Base-by-base conservation (phyloP, 1,284 basidiomycete species). In the Hemileccinum hortonii region DNA sequence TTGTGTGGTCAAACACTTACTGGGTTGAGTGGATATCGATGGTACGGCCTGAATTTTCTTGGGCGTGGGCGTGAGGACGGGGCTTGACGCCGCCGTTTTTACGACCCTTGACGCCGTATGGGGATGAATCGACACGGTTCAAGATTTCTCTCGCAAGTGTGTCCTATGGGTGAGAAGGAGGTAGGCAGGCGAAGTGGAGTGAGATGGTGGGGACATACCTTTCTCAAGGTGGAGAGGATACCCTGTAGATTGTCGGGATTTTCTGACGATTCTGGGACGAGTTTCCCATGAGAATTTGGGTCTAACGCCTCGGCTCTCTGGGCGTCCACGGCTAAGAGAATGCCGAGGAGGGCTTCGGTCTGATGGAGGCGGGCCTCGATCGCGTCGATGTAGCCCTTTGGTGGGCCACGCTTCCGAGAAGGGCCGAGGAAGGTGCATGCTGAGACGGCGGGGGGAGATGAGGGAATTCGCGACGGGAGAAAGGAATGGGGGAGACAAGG, bases 321-420 rank as follows among this genome's bases (percentile, higher is more conserved):
- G 60, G 92, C 90, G 45, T 77, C 77, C 37, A 82, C 80, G 45
- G 83, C 76, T 40, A 93, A 74, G 47, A 93, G 74, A 59, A 90
- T 85, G 45, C 90, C 90, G 19, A 94, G 73, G 40, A 94, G 75
- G 0, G 91, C 90, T 66, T 94, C 92, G 38, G 90, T 90, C 63
- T 93, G 90, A 62, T 94, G 92, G 11, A 94, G 74, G 12, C 91
- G 82, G 12, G 88, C 88, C 69, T 94, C 91, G 62, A 94, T 92
- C 24, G 90, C 90, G 66, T 94, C 90, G 65, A 94, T 93, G 74
- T 94, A 94, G 3, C 92, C 92, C 64, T 91, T 92, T 14, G 90
- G 90, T 9, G 90, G 90, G 2, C 88, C 87, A 57, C 88, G 83
- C 66, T 92, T 92, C 57, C 87, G 80, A 11, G 85, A 90, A 4